phyloP scores from a whole-genome alignment of 345 rosid genomes.

The Eutrema yunnanense region DNA sequence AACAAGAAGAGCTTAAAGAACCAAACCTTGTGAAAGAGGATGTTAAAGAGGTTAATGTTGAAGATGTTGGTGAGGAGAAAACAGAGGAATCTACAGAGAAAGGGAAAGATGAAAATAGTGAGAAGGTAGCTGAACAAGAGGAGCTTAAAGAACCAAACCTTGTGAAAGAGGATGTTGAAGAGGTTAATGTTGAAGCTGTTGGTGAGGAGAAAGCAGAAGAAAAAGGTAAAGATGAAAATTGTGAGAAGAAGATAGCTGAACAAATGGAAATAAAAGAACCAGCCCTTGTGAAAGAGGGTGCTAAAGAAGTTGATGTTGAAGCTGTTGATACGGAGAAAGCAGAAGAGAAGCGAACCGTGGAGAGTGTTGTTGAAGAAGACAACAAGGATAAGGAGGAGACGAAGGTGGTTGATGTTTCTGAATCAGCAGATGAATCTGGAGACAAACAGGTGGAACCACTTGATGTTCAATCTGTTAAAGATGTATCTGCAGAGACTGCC shows the following conservation, averaged over 20 bases:
- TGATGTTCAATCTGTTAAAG: constrained; percentile 14
- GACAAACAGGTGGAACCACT: constrained; percentile 19
- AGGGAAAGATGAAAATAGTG: constrained; percentile 1
- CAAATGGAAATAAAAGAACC: constrained; percentile 15
- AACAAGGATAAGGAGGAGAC: constrained; percentile 14
- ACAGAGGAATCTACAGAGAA: not conserved
- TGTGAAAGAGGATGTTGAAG: not conserved
- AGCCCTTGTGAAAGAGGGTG: not conserved
- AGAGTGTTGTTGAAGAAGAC: not conserved
- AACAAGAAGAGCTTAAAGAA: constrained; percentile 7
- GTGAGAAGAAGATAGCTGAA: constrained; percentile 15
- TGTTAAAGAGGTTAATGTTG: not conserved
- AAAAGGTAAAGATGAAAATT: not conserved
- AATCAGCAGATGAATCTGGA: constrained; percentile 2
- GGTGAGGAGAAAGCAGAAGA: not conserved
- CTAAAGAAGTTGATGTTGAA: not conserved
- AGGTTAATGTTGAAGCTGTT: not conserved
- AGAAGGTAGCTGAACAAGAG: constrained; percentile 7
- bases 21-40: not conserved
- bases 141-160: constrained; percentile 1
- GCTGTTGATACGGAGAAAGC: not conserved
- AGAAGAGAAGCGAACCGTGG: constrained; percentile 7
- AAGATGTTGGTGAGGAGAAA: not conserved
- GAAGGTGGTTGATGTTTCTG: constrained; percentile 1
- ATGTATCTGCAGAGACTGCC: constrained; percentile 11